Evolutionary conservation across 2,329 filamentous ascomycete species (phyloP).

Genomic region (Bipolaris zeicola): DNA sequence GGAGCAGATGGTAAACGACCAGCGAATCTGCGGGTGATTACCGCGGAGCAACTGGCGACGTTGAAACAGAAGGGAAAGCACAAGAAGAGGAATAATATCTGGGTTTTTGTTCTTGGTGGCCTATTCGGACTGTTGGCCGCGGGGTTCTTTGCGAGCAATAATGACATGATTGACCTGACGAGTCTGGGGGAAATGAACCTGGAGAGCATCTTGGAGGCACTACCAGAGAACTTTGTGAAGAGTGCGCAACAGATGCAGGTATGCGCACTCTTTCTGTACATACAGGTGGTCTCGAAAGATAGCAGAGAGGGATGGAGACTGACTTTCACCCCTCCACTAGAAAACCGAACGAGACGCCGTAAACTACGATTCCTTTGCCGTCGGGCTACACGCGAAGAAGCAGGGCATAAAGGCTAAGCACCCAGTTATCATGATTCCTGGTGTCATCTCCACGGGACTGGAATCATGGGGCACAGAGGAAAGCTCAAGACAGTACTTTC

Average conservation of each 20-base stretch:
- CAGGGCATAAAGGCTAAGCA: conserved; percentile 84
- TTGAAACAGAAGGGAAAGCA: conserved; percentile 51
- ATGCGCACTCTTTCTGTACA: conserved; percentile 40
- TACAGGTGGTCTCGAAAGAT: background rate
- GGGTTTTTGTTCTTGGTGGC: conserved; percentile 86
- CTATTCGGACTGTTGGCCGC: conserved; percentile 89
- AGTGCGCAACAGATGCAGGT: conserved; percentile 87
- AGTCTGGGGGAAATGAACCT: conserved; percentile 73
- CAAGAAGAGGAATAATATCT: conserved; percentile 73
- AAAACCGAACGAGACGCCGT: conserved; percentile 86
- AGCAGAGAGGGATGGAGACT: conserved; percentile 17
- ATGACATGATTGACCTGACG: conserved; percentile 87
- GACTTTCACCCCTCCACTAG: conserved; percentile 52
- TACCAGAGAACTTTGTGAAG: conserved; percentile 82
- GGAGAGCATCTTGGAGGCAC: conserved; percentile 82
- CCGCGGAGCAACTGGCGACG: conserved; percentile 57
- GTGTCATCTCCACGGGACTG: conserved; percentile 94
- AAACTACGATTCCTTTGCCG: conserved; percentile 90
- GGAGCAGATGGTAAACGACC: conserved; percentile 43
- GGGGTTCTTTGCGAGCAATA: conserved; percentile 85
- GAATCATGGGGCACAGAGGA: conserved; percentile 96
- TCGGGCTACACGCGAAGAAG: conserved; percentile 79
- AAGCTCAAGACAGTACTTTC: conserved; percentile 84
- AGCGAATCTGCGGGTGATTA: conserved; percentile 59
- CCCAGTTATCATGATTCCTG: conserved; percentile 95